phyloP scores from a whole-genome alignment of 257 asterid genomes.

The Mentha longifolia region DNA sequence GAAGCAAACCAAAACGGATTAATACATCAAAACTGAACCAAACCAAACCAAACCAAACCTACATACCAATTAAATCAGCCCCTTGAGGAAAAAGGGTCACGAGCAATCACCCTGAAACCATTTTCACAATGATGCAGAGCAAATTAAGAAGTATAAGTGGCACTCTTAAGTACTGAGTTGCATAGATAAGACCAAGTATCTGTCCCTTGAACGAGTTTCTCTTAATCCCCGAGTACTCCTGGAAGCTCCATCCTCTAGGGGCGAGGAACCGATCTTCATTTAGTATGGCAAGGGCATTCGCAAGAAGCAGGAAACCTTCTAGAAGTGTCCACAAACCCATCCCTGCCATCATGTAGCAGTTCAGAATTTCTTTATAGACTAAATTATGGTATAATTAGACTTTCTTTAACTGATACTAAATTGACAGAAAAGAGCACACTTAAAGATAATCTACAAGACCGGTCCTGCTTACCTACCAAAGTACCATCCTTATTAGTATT shows the following conservation, averaged over 20 bases:
- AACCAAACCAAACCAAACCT: no score
- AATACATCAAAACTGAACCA: conserved; percentile 10
- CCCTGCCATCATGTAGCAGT: conserved; percentile 42
- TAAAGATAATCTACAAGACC: no score
- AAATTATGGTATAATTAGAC: neutral
- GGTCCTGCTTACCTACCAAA: no score
- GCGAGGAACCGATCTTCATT: conserved; percentile 95
- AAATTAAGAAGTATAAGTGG: conserved; percentile 75
- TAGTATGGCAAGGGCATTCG: conserved; percentile 85
- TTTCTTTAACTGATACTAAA: neutral
- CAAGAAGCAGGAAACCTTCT: conserved; percentile 91
- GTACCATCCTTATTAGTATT: neutral
- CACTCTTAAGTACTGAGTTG: conserved; percentile 84
- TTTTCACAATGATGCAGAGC: conserved; percentile 78
- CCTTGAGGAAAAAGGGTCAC: conserved; percentile 18
- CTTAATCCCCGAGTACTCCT: conserved; percentile 82
- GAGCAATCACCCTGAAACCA: conserved; percentile 76
- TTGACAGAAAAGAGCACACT: no score
- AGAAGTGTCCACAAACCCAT: conserved; percentile 95
- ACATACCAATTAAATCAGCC: conserved; percentile 36
- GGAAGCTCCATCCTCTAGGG: conserved; percentile 97
- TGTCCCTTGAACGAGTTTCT: conserved; percentile 92
- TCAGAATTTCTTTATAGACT: conserved; percentile 4
- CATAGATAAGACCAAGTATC: conserved; percentile 84
- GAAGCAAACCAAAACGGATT: conserved; percentile 11